A percentile compares a stretch with the other conserved stretches of the same genome.
These are phyloP conservation scores for Ogataea naganishii DNA, from an alignment of 805 yeast species.

Conservation along the genomic window DNA sequence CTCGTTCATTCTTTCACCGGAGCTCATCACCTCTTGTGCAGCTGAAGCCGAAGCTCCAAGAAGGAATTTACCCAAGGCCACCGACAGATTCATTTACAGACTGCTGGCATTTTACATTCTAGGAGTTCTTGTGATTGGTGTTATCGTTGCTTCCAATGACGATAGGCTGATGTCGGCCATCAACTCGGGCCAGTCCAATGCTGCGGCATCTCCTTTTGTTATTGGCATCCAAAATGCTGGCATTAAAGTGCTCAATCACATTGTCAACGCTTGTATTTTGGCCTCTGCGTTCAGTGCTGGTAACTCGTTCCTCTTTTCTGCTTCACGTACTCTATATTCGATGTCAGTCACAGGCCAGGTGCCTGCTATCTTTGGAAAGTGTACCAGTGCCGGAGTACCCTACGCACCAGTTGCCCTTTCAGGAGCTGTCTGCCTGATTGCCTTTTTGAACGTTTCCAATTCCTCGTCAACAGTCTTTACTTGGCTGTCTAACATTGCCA, in stretches of 20 bases:
- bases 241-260: constrained; percentile 54
- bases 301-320: constrained; percentile 58
- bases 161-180: constrained; percentile 30
- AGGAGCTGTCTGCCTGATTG: constrained; percentile 32
- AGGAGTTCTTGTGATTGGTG: constrained; percentile 44
- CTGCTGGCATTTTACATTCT: constrained; percentile 45
- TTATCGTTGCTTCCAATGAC: constrained; percentile 43
- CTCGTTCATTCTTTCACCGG: constrained; percentile 51
- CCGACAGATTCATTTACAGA: constrained; percentile 45
- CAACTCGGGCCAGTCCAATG: constrained; percentile 35
- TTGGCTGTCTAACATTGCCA: constrained; percentile 59
- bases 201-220: constrained; percentile 60
- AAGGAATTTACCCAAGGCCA: constrained; percentile 46
- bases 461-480: constrained; percentile 45
- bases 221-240: constrained; percentile 60
- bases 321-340: constrained; percentile 58
- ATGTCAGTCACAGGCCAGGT: constrained; percentile 61
- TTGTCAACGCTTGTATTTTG: constrained; percentile 65
- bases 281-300: constrained; percentile 63
- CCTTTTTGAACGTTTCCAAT: constrained; percentile 47
- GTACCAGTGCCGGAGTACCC: constrained; percentile 51
- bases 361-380: constrained; percentile 44
- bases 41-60: constrained; percentile 48
- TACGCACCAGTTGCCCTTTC: constrained; percentile 35
- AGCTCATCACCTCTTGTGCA: constrained; percentile 42